Conservation (phyloP, 306 rosid genomes). For the Vigna hirtella region DNA sequence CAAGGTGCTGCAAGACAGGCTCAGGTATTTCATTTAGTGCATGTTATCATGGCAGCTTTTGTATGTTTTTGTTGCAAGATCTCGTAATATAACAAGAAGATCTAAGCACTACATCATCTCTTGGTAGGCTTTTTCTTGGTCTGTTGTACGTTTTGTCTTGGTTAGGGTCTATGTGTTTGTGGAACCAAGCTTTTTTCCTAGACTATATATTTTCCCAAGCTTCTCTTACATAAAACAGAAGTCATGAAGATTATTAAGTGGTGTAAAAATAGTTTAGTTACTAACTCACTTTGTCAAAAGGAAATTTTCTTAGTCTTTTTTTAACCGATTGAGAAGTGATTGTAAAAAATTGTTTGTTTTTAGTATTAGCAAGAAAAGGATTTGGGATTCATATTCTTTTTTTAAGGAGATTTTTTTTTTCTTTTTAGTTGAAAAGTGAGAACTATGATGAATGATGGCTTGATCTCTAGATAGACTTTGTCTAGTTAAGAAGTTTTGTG, state of each 20-base stretch:
- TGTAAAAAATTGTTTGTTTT: neutral
- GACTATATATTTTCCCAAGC: conserved; percentile 10
- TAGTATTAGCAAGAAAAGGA: neutral
- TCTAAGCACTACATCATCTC: conserved; percentile 15
- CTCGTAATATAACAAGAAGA: neutral
- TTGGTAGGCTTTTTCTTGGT: conserved; percentile 24
- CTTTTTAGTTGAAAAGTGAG: neutral
- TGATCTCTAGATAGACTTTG: conserved; percentile 42
- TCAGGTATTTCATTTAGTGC: conserved; percentile 69
- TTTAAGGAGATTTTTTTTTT: neutral
- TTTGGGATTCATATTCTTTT: conserved; percentile 32
- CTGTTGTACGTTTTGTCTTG: conserved; percentile 35
- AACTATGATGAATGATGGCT: conserved; percentile 19
- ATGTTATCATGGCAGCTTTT: conserved; percentile 30
- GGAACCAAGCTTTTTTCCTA: neutral
- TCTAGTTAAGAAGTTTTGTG: conserved; percentile 19
- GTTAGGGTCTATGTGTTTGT: neutral
- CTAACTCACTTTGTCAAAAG: conserved; percentile 29
- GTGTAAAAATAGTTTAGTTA: conserved; percentile 27
- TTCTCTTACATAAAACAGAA: neutral
- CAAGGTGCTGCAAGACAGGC: conserved; percentile 99
- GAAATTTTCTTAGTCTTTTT: conserved; percentile 20
- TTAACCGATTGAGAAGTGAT: conserved; percentile 21
- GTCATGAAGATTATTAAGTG: conserved; percentile 15
- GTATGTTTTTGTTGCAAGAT: conserved; percentile 33